These are phyloP conservation scores for Suillus brevipes DNA, from an alignment of 768 basidiomycete genomes.

Conservation along the genomic window DNA sequence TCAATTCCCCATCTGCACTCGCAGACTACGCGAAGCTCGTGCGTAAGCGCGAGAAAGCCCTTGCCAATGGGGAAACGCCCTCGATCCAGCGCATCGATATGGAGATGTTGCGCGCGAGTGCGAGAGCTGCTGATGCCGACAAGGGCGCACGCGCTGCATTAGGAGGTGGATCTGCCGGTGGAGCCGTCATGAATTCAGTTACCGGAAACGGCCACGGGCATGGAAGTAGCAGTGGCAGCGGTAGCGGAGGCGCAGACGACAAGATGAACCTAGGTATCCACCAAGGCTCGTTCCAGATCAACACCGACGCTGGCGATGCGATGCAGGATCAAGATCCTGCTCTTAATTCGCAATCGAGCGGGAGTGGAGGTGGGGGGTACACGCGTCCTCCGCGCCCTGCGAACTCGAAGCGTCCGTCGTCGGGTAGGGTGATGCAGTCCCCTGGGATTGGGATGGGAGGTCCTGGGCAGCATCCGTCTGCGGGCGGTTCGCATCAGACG, in stretches of 20 bases:
- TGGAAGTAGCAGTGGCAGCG: slow-evolving; percentile 12
- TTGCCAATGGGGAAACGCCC: slow-evolving; percentile 48
- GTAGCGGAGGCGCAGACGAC: slow-evolving; percentile 19
- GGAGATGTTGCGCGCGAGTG: slow-evolving; percentile 73
- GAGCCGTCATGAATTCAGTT: slow-evolving; percentile 20
- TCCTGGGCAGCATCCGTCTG: neutral
- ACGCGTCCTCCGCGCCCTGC: neutral
- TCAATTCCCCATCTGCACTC: neutral
- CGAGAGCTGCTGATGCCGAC: slow-evolving; percentile 52
- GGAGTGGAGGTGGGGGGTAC: neutral
- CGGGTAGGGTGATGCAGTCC: neutral
- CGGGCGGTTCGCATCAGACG: neutral
- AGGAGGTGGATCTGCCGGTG: slow-evolving; percentile 14
- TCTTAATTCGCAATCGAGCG: neutral
- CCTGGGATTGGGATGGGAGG: neutral
- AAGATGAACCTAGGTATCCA: slow-evolving; percentile 40
- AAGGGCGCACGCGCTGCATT: slow-evolving; percentile 32
- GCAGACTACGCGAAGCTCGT: slow-evolving; percentile 82
- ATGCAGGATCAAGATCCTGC: slow-evolving; percentile 3
- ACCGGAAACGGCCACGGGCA: slow-evolving; percentile 8
- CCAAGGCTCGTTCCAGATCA: slow-evolving; percentile 62
- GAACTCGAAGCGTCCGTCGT: neutral
- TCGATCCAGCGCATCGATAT: slow-evolving; percentile 60
- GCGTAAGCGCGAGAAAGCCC: slow-evolving; percentile 71
- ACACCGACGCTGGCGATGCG: neutral